phyloP scores from a whole-genome alignment of 345 rosid species.

The Psidium friedrichsthalianum region DNA sequence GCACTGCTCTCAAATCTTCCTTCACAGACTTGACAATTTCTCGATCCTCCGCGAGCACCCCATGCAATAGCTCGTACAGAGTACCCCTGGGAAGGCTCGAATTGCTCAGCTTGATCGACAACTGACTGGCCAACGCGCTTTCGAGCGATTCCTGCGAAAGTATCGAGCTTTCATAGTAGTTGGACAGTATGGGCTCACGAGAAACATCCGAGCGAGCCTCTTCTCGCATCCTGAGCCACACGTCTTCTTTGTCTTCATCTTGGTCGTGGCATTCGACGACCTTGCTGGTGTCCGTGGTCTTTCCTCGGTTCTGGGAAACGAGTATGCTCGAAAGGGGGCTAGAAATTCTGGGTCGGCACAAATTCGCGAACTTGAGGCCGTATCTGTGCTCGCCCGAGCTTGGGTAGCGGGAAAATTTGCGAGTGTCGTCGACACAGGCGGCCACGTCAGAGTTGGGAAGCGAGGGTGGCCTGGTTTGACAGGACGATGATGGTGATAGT shows the following conservation, averaged over 20 bases:
- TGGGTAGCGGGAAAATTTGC: neutral
- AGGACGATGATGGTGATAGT: neutral
- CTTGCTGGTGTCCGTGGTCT: constrained; percentile 17
- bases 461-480: neutral
- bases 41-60: constrained; percentile 32
- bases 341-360: constrained; percentile 15
- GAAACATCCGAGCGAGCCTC: constrained; percentile 59
- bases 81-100: constrained; percentile 43
- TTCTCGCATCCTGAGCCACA: constrained; percentile 53
- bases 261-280: constrained; percentile 3
- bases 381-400: neutral
- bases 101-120: constrained; percentile 57
- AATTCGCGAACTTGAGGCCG: constrained; percentile 30
- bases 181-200: constrained; percentile 58
- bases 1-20: constrained; percentile 55
- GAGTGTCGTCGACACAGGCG: neutral
- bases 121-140: constrained; percentile 61
- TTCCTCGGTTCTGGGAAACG: neutral
- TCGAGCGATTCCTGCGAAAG: constrained; percentile 50
- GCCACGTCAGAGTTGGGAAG: neutral
- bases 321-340: neutral
- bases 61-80: constrained; percentile 50
- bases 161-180: constrained; percentile 54
- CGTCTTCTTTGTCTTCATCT: constrained; percentile 15
- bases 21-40: constrained; percentile 43